Conservation (phyloP, 2,329 filamentous ascomycete genomes). For the Ophiocordyceps robertsii region DNA sequence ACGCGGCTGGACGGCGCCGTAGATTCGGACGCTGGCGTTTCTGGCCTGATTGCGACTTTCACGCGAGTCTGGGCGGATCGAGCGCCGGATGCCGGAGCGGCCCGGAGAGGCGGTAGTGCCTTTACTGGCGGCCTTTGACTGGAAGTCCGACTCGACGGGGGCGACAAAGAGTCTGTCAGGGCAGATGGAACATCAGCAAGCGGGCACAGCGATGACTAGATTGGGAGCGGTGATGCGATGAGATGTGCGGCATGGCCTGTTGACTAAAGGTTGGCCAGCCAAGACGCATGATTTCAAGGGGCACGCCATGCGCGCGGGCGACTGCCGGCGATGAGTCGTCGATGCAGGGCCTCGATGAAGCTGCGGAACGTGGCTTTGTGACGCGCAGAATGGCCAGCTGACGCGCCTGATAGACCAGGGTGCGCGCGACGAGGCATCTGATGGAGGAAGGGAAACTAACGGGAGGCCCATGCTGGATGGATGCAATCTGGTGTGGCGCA, state of each 20-base stretch:
- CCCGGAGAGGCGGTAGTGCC: constrained; percentile 13
- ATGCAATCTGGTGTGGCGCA: neutral
- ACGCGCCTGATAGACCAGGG: neutral
- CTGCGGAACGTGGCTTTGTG: no score
- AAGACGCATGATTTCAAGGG: no score
- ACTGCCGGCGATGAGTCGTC: no score
- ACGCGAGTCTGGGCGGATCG: constrained; percentile 16
- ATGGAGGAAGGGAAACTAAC: constrained; percentile 21
- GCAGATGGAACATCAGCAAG: constrained; percentile 6
- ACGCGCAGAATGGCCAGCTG: no score
- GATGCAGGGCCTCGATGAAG: no score
- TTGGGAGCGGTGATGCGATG: neutral
- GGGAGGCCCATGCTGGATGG: constrained; percentile 29
- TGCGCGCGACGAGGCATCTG: neutral
- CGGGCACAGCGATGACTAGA: no score
- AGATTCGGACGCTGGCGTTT: constrained; percentile 14
- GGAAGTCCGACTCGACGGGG: constrained; percentile 29
- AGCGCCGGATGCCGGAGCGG: constrained; percentile 28
- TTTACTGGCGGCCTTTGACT: constrained; percentile 20
- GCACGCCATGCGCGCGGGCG: no score
- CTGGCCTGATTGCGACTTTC: constrained; percentile 13
- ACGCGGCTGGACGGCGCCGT: constrained; percentile 13
- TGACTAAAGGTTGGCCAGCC: no score
- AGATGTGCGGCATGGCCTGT: no score
- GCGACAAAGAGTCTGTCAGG: constrained; percentile 29